Evolutionary conservation across 495 filamentous ascomycete species (phyloP), one percentile per base, ranked within the genome.

Genomic region (Hypoxylon subgilvum): DNA sequence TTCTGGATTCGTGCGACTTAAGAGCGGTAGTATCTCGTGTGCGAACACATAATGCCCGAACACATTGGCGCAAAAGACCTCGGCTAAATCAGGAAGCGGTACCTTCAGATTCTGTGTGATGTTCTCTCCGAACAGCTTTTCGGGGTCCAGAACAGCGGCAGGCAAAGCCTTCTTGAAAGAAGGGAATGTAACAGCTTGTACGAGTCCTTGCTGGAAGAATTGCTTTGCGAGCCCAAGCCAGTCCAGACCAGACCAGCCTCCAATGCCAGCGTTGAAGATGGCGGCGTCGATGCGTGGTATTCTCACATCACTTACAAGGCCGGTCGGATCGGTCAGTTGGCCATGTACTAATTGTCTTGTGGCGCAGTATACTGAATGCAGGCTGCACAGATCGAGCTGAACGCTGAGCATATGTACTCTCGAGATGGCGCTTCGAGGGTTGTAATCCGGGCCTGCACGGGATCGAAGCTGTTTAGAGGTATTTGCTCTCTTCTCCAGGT

Each of bases 1-100:
- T 34, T 73, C 70, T 25, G 70, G 66, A 9, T 67, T 65, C 0
- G 75, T 67, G 1, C 74, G 75, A 12, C 75, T 82, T 36, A 97
- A 79, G 6, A 96, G 77, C 0, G 90, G 86, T 46, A 85, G 75
- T 2, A 96, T 78, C 51, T 86, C 86, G 69, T 96, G 92, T 13
- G 82, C 82, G 14, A 98, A 87, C 59, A 97, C 75, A 69, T 98
- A 97, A 73, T 97, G 94, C 0, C 95, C 94, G 67, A 98, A 96
- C 22, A 96, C 82, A 67, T 97, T 97, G 44, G 91, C 85, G 70
- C 86, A 88, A 72, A 97, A 98, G 5, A 97, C 82, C 44, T 86
- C 75, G 2, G 91, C 95, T 0, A 97, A 34, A 38, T 57, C 45
- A 12, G 62, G 69, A 2, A 58, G 61, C 36, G 48, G 18, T 13